A percentile compares a stretch with the other conserved stretches of the same genome.
These are phyloP conservation scores for Pichia sp. DNA, from an alignment of 1,139 yeast genomes.

Conservation along the genomic window DNA sequence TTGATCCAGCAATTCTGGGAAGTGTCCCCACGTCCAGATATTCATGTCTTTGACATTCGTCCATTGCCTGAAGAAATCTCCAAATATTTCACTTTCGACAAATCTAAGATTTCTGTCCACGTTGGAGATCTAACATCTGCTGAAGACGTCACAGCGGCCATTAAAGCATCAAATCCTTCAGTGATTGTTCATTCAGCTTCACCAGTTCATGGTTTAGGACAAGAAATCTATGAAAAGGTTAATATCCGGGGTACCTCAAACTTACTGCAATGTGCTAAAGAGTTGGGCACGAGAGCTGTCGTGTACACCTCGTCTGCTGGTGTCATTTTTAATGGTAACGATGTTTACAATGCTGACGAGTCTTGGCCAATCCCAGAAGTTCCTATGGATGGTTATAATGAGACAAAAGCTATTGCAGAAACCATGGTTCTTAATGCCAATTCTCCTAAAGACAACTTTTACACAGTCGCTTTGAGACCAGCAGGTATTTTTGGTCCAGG, in stretches of 20 bases:
- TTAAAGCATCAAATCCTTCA: constrained; percentile 49
- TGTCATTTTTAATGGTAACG: constrained; percentile 90
- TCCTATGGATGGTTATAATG: constrained; percentile 96
- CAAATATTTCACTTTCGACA: constrained; percentile 65
- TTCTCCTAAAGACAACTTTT: constrained; percentile 41
- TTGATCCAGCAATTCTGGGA: constrained; percentile 76
- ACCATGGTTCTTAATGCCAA: constrained; percentile 68
- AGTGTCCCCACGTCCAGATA: constrained; percentile 57
- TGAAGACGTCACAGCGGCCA: constrained; percentile 59
- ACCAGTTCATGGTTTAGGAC: constrained; percentile 83
- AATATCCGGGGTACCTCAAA: constrained; percentile 85
- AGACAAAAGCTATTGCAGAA: constrained; percentile 92
- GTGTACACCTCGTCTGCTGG: constrained; percentile 98
- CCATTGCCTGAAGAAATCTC: constrained; percentile 70
- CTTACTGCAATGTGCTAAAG: constrained; percentile 58
- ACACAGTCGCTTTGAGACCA: constrained; percentile 85
- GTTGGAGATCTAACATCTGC: constrained; percentile 81
- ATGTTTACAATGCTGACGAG: constrained; percentile 87
- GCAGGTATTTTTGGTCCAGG: constrained; percentile 99
- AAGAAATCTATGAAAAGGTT: constrained; percentile 76
- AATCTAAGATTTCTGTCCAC: constrained; percentile 47
- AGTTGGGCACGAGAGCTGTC: constrained; percentile 48
- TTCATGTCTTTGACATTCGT: constrained; percentile 86
- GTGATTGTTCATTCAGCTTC: constrained; percentile 95
- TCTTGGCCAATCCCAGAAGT: constrained; percentile 84